Percentiles rank a stretch among this genome's conserved stretches.
Evolutionary conservation across 192 early-diverging fungal species (phyloP).

Genomic region (Gaertneriomyces semiglobifer): DNA sequence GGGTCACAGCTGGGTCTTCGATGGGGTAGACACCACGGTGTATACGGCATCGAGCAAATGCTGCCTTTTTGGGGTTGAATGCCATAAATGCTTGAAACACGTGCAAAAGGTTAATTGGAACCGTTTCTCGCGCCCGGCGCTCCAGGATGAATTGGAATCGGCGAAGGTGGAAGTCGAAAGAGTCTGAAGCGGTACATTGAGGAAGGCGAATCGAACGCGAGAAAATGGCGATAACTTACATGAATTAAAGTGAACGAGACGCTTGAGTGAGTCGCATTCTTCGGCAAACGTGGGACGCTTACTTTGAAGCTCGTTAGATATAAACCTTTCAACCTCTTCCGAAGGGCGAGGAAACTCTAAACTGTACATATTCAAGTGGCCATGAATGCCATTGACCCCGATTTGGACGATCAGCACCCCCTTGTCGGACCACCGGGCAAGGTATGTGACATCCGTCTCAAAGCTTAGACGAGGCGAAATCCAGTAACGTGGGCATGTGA

Average conservation of each 20-base stretch:
- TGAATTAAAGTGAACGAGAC: constrained; percentile 43
- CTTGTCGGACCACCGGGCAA: constrained; percentile 16
- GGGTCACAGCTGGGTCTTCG: constrained; percentile 24
- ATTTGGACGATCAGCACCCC: constrained; percentile 45
- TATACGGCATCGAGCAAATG: constrained; percentile 43
- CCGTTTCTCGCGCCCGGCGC: constrained; percentile 2
- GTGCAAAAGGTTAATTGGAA: constrained; percentile 34
- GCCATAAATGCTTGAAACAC: constrained; percentile 41
- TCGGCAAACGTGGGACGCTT: constrained; percentile 22
- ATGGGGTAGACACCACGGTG: constrained; percentile 31
- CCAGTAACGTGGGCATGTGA: constrained; percentile 17
- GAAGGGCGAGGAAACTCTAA: constrained; percentile 19
- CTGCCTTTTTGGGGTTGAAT: constrained; percentile 41
- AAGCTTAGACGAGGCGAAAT: constrained; percentile 23
- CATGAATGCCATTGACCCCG: constrained; percentile 44
- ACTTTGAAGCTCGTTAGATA: constrained; percentile 17
- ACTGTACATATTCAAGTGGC: constrained; percentile 47
- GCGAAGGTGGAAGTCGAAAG: constrained; percentile 53
- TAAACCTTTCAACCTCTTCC: constrained; percentile 1
- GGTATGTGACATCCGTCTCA: constrained; percentile 36
- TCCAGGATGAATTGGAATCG: constrained; percentile 43
- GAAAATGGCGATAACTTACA: constrained; percentile 33
- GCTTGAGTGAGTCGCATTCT: constrained; percentile 35
- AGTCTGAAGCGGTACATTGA: constrained; percentile 23
- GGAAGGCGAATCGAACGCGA: not conserved